phyloP scores from a whole-genome alignment of 768 basidiomycete genomes.

The Pleurotus eryngii region DNA sequence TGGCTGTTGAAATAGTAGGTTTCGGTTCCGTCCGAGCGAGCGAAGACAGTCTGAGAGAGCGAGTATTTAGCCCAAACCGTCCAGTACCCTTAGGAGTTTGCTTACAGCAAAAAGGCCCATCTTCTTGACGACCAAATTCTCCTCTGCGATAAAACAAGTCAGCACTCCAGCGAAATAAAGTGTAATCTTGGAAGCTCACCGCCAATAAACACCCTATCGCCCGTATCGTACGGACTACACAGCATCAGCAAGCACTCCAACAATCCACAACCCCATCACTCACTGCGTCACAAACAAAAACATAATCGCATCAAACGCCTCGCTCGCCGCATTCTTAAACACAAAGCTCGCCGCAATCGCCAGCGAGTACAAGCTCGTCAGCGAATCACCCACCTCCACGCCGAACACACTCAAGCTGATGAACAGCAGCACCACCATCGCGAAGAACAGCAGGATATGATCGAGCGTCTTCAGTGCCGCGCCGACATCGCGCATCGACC shows the following conservation, averaged over 20 bases:
- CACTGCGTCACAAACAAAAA: constrained; percentile 83
- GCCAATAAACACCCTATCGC: constrained; percentile 78
- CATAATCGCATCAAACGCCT: constrained; percentile 77
- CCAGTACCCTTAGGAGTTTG: background rate
- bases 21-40: constrained; percentile 70
- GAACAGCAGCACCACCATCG: constrained; percentile 64
- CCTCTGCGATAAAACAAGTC: constrained; percentile 32
- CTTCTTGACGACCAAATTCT: constrained; percentile 74
- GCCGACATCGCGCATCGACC: constrained; percentile 74
- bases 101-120: constrained; percentile 74
- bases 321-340: constrained; percentile 72
- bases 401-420: constrained; percentile 72
- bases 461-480: constrained; percentile 65
- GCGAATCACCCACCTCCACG: constrained; percentile 57
- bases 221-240: constrained; percentile 72
- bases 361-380: constrained; percentile 73
- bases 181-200: constrained; percentile 25
- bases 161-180: background rate
- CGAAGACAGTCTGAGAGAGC: constrained; percentile 55
- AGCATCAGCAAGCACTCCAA: constrained; percentile 2
- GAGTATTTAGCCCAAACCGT: background rate
- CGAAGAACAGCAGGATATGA: constrained; percentile 59
- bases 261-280: constrained; percentile 23
- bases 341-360: constrained; percentile 75
- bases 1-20: constrained; percentile 82